phyloP scores from a whole-genome alignment of 352 stramenopile genomes.

The Globisporangium carolinianum region DNA sequence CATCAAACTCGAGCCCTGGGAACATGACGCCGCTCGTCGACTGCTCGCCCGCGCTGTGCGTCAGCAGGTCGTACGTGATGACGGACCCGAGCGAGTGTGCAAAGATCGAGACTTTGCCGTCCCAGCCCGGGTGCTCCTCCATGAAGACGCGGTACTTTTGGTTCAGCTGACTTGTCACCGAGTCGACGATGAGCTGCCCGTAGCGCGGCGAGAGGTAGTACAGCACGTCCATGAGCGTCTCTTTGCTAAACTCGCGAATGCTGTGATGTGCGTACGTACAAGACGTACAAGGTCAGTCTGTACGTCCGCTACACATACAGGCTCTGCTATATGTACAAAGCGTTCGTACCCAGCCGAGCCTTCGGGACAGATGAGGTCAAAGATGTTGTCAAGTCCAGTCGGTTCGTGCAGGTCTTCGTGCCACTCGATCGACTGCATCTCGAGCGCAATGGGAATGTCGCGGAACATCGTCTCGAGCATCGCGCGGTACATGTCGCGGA shows the following conservation, averaged over 20 bases:
- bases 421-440: constrained; percentile 90
- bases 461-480: constrained; percentile 80
- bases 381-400: constrained; percentile 79
- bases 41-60: constrained; percentile 53
- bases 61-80: constrained; percentile 91
- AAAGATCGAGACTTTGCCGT: constrained; percentile 87
- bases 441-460: constrained; percentile 70
- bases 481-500: constrained; percentile 64
- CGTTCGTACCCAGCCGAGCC: constrained; percentile 48
- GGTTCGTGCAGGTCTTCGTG: constrained; percentile 85
- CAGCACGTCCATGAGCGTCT: constrained; percentile 92
- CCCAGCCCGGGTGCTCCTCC: constrained; percentile 79
- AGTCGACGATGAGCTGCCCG: constrained; percentile 88
- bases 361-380: constrained; percentile 76
- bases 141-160: constrained; percentile 90
- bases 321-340: background rate
- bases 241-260: constrained; percentile 91
- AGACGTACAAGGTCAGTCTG: no score
- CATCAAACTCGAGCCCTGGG: constrained; percentile 72
- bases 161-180: constrained; percentile 83
- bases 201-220: constrained; percentile 90
- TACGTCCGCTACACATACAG: background rate
- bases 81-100: constrained; percentile 87
- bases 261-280: constrained; percentile 15
- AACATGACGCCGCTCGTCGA: constrained; percentile 68